A percentile compares a stretch with the other conserved stretches of the same genome.
phyloP scores from a whole-genome alignment of 169 alveolate species.

The Cystoisospora suis region DNA sequence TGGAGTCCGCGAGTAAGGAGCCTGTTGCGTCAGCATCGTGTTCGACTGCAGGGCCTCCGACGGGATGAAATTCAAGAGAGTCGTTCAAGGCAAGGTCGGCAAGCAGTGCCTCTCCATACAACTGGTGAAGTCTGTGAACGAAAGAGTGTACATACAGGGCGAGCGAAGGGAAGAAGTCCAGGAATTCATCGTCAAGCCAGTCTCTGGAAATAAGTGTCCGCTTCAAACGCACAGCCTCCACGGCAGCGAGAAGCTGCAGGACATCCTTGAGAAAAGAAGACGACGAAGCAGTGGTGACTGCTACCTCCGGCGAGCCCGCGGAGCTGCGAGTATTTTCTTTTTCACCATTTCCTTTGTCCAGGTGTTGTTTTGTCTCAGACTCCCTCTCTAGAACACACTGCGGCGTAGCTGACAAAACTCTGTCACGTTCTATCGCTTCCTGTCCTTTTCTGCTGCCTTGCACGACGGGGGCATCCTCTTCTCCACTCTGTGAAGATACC shows the following conservation, averaged over 20 bases:
- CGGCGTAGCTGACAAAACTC: too few relatives aligned
- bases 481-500: too few relatives aligned
- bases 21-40: neutral
- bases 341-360: neutral
- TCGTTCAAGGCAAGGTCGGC: neutral
- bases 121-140: neutral
- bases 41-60: too few relatives aligned
- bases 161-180: neutral
- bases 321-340: neutral
- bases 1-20: neutral
- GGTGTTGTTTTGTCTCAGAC: neutral
- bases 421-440: too few relatives aligned
- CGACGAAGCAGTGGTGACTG: neutral
- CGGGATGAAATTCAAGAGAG: too few relatives aligned
- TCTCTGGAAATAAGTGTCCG: neutral
- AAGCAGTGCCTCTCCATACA: neutral
- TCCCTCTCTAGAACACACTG: neutral
- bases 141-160: neutral
- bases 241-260: slow-evolving; percentile 17
- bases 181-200: neutral
- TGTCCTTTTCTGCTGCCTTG: too few relatives aligned
- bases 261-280: neutral
- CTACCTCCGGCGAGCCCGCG: neutral
- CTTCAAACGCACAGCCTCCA: neutral
- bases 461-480: too few relatives aligned